phyloP scores from a whole-genome alignment of 1,139 yeast genomes.

The Komagataea norvegica region DNA sequence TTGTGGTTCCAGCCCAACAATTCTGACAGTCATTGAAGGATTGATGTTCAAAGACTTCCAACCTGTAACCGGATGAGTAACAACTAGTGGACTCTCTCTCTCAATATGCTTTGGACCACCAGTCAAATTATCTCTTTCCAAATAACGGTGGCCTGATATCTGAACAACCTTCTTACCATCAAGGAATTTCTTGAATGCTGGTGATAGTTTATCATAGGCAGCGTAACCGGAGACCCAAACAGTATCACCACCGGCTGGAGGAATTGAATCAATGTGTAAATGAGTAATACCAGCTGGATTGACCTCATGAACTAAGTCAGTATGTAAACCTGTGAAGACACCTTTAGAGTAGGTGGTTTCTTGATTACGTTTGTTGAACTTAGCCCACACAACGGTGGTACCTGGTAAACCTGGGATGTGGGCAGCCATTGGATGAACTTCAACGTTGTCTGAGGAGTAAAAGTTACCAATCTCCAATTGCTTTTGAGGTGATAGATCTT shows the following conservation, averaged over 20 bases:
- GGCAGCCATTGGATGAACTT: slow-evolving; percentile 44
- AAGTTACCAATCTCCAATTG: slow-evolving; percentile 43
- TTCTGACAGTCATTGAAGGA: slow-evolving; percentile 7
- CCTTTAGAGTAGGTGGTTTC: slow-evolving; percentile 13
- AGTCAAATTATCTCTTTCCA: slow-evolving; percentile 29
- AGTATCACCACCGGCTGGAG: slow-evolving; percentile 44
- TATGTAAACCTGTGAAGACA: slow-evolving; percentile 34
- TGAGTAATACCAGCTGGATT: slow-evolving; percentile 44
- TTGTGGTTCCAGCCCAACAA: slow-evolving; percentile 9
- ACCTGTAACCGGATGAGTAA: slow-evolving; percentile 10
- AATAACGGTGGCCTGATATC: slow-evolving; percentile 33
- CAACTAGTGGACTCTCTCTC: slow-evolving; percentile 13
- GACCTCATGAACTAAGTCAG: slow-evolving; percentile 43
- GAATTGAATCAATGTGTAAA: slow-evolving; percentile 40
- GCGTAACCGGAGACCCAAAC: slow-evolving; percentile 44
- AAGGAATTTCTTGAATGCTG: slow-evolving; percentile 37
- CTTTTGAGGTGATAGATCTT: slow-evolving; percentile 41
- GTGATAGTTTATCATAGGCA: slow-evolving; percentile 41
- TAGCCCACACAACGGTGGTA: slow-evolving; percentile 44
- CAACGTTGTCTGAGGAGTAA: slow-evolving; percentile 32
- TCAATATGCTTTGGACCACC: slow-evolving; percentile 29
- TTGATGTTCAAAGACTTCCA: slow-evolving; percentile 7
- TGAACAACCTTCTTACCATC: slow-evolving; percentile 38
- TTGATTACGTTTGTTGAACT: slow-evolving; percentile 10
- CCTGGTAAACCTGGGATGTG: slow-evolving; percentile 43